Evolutionary conservation across 78 protist genomes (phyloP), one percentile per base, ranked within the genome.

Genomic region (Dictyostelium capitatum): DNA sequence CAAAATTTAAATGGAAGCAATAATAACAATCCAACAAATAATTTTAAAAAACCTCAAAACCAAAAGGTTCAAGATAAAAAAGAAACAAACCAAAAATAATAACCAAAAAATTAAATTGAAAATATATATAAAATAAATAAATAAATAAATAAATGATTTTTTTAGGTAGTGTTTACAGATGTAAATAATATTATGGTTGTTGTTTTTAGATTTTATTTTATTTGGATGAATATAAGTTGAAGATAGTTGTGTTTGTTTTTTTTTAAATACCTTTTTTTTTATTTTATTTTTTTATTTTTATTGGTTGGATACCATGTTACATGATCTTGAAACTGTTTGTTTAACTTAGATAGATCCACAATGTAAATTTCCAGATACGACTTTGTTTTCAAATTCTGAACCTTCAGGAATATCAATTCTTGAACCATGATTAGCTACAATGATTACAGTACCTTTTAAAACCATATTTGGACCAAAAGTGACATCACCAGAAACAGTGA

Each of bases 401-500:
- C 99, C 99, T 41, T 79, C 65, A 23, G 98, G 98, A 43, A 98
- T 89, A 79, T 96, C 98, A 64, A 98, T 94, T 54, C 94, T 83
- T 59, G 81, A 67, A 11, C 97, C 97, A 48, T 96, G 96, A 79
- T 77, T 70, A 65, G 98, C 97, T 4, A 97, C 97, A 30, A 98
- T 93, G 80, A 95, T 96, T 20, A 97, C 99, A 3, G 97, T 96
- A 57, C 98, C 98, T 57, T 82, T 82, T 43, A 98, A 80, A 20
- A 82, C 87, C 12, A 97, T 97, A 28, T 78, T 89, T 12, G 83
- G 9, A 9, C 98, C 99, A 84, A 99, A 93, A 1, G 85, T 83
- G n/a, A 99, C 99, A 74, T 98, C 98, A 46, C 99, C 99, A 50
- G 94, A 72, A 30, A 99, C 92, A 30, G 98, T 97, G 75, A 99